phyloP scores from a whole-genome alignment of 371 early-diverging fungal species.

The Mucor racemosus region DNA sequence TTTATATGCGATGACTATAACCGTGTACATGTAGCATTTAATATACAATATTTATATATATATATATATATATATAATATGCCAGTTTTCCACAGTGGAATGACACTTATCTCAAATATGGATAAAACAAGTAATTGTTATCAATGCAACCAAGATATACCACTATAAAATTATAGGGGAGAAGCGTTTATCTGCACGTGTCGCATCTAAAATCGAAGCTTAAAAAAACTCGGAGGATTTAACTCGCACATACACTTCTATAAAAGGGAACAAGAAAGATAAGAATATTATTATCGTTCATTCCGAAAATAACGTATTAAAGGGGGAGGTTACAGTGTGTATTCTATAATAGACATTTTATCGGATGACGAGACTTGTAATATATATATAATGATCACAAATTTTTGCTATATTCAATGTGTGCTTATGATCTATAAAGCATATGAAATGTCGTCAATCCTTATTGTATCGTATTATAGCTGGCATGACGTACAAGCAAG shows the following conservation, averaged over 20 bases:
- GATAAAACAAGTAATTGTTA: slow-evolving; percentile 25
- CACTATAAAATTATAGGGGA: background rate
- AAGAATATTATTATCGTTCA: slow-evolving; percentile 1
- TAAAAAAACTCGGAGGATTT: background rate
- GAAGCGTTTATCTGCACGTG: background rate
- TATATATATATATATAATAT: background rate
- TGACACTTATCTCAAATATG: background rate
- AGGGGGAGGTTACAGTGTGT: background rate
- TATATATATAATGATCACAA: background rate
- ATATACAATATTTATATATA: background rate
- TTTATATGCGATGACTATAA: background rate
- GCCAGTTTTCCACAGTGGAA: background rate
- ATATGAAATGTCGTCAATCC: background rate
- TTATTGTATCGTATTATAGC: background rate
- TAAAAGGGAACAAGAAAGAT: slow-evolving; percentile 1
- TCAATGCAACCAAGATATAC: slow-evolving; percentile 1
- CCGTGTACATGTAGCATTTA: too few species aligned
- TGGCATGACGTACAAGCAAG: background rate
- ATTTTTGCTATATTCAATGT: background rate
- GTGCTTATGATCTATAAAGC: background rate
- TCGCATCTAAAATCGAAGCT: background rate
- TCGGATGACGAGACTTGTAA: background rate
- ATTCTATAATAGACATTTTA: background rate
- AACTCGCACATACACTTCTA: background rate
- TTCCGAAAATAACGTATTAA: background rate